phyloP scores from a whole-genome alignment of 179 eudicot genomes.

The Silene noctiflora region DNA sequence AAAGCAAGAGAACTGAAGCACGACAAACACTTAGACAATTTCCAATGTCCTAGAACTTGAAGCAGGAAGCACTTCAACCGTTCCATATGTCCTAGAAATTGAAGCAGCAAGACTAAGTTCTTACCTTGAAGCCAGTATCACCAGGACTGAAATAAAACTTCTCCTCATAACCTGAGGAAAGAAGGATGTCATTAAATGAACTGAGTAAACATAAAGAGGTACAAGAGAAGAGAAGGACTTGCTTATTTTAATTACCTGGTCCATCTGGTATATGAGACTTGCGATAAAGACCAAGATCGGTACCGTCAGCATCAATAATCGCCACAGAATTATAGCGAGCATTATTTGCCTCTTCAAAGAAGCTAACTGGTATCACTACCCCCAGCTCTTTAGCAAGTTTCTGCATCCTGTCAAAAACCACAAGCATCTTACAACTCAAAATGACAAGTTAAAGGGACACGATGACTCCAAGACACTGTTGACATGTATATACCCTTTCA shows the following conservation, averaged over 20 bases:
- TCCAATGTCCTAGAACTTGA: neutral
- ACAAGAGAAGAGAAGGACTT: slow-evolving; percentile 1
- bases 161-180: slow-evolving; percentile 79
- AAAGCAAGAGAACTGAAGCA: slow-evolving; percentile 1
- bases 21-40: neutral
- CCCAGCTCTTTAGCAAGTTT: slow-evolving; percentile 86
- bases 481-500: too few species aligned
- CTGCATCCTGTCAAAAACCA: slow-evolving; percentile 68
- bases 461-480: neutral
- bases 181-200: neutral
- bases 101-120: slow-evolving; percentile 16
- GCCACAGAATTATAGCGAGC: slow-evolving; percentile 92
- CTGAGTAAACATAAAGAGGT: neutral
- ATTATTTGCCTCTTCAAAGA: slow-evolving; percentile 96
- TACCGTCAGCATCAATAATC: slow-evolving; percentile 91
- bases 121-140: slow-evolving; percentile 96
- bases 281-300: slow-evolving; percentile 90
- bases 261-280: slow-evolving; percentile 98
- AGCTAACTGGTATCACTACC: slow-evolving; percentile 93
- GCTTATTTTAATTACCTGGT: slow-evolving; percentile 52
- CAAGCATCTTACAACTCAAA: slow-evolving; percentile 1
- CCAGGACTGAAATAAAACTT: slow-evolving; percentile 95
- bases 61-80: neutral
- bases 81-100: neutral
- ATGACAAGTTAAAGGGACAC: neutral